Conservation (phyloP, 2,329 filamentous ascomycete species). For the Fusarium stilboides region DNA sequence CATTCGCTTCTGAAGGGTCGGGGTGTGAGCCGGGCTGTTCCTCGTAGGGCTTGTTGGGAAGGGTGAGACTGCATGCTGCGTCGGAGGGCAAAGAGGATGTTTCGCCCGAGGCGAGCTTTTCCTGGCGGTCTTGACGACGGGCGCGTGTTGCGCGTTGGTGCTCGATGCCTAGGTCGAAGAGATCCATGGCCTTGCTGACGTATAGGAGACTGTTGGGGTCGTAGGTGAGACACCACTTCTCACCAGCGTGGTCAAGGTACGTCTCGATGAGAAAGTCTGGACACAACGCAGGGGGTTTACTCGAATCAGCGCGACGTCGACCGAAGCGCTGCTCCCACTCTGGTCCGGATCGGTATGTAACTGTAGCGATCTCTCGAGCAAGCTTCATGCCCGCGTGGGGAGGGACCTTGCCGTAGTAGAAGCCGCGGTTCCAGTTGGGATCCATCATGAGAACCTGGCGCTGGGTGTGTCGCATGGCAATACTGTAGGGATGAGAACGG, state of each 20-base stretch:
- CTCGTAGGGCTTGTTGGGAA: slow-evolving; percentile 87
- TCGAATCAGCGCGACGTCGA: slow-evolving; percentile 85
- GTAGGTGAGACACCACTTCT: slow-evolving; percentile 98
- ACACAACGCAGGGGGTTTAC: slow-evolving; percentile 91
- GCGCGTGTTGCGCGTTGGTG: slow-evolving; percentile 75
- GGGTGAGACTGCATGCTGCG: slow-evolving; percentile 79
- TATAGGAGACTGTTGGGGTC: slow-evolving; percentile 96
- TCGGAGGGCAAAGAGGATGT: slow-evolving; percentile 60
- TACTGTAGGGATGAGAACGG: slow-evolving; percentile 95
- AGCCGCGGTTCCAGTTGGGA: slow-evolving; percentile 94
- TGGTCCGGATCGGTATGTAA: slow-evolving; percentile 95
- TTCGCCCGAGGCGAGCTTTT: slow-evolving; percentile 70
- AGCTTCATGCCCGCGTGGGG: slow-evolving; percentile 98
- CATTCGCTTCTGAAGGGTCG: slow-evolving; percentile 51
- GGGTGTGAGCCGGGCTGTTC: slow-evolving; percentile 76
- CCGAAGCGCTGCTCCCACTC: slow-evolving; percentile 98
- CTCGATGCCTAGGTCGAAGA: slow-evolving; percentile 88
- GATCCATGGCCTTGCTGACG: slow-evolving; percentile 98
- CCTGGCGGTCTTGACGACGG: slow-evolving; percentile 74
- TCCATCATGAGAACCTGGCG: slow-evolving; percentile 99
- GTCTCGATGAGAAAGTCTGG: slow-evolving; percentile 98
- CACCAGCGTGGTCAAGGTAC: slow-evolving; percentile 96
- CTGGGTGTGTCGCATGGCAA: slow-evolving; percentile 98
- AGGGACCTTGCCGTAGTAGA: slow-evolving; percentile 90
- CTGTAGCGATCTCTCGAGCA: slow-evolving; percentile 95